phyloP scores from a whole-genome alignment of 2,329 filamentous ascomycete species.

The Myriosclerotinia duriaeana region DNA sequence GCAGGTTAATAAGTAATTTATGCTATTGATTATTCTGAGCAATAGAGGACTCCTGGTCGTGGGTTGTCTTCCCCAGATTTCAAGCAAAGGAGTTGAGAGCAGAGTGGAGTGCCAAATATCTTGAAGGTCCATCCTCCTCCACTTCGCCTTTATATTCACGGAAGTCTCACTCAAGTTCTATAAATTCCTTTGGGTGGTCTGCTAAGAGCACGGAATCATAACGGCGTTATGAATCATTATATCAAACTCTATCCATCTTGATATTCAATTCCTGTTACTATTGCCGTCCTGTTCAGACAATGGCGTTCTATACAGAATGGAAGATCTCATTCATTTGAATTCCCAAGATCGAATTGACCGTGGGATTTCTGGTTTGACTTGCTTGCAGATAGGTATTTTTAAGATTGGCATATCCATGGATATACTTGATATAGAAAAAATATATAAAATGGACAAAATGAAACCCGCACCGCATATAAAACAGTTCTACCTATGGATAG shows the following conservation, averaged over 20 bases:
- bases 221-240: background rate
- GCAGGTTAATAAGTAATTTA: background rate
- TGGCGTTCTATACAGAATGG: background rate
- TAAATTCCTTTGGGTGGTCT: background rate
- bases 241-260: background rate
- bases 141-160: background rate
- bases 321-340: too few relatives aligned
- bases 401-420: too few relatives aligned
- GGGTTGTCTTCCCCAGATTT: background rate
- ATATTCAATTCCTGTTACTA: background rate
- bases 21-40: background rate
- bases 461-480: too few relatives aligned
- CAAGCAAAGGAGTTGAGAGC: background rate
- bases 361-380: background rate
- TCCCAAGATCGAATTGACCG: background rate
- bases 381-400: too few relatives aligned
- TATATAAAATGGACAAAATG: background rate
- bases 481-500: too few relatives aligned
- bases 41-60: background rate
- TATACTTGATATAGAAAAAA: too few relatives aligned
- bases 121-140: background rate
- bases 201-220: background rate
- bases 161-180: background rate
- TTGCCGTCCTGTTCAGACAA: background rate
- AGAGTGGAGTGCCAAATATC: background rate